Evolutionary conservation across 176 grass and related monocot species (phyloP).

Genomic region (Carex myosuroides): DNA sequence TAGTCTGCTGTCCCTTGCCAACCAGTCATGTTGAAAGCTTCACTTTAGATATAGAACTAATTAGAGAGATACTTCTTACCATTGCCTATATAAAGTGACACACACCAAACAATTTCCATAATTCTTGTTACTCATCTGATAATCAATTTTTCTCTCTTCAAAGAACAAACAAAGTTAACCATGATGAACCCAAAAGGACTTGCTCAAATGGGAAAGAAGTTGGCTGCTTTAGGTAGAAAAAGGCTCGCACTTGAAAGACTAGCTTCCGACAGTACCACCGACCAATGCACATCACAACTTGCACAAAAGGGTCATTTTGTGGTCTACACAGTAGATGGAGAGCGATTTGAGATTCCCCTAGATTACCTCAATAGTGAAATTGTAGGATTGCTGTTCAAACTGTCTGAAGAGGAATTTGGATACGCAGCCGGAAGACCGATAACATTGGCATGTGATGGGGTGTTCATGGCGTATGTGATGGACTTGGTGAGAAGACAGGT

Average conservation of each 20-base stretch:
- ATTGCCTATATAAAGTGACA: slow-evolving; percentile 11
- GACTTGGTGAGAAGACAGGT: neutral
- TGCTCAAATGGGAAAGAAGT: slow-evolving; percentile 12
- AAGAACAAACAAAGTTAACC: neutral
- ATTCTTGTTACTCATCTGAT: neutral
- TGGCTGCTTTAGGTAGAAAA: slow-evolving; percentile 10
- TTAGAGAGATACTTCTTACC: neutral
- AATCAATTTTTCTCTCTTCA: neutral
- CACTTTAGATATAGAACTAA: neutral
- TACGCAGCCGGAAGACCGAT: slow-evolving; percentile 3
- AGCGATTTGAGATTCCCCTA: slow-evolving; percentile 21
- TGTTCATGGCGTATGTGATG: slow-evolving; percentile 15
- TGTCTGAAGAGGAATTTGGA: slow-evolving; percentile 26
- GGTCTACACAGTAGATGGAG: slow-evolving; percentile 23
- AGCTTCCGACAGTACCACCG: neutral
- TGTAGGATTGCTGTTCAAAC: slow-evolving; percentile 12
- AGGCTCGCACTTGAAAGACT: neutral
- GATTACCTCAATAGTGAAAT: slow-evolving; percentile 19
- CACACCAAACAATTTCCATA: neutral
- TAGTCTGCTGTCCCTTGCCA: neutral
- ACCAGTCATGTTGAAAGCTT: neutral
- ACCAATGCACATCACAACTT: neutral
- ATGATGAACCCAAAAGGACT: slow-evolving; percentile 21
- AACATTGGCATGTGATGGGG: slow-evolving; percentile 18
- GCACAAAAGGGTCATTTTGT: slow-evolving; percentile 25